Base-by-base conservation (phyloP, 2,329 filamentous ascomycete species). In the Zymoseptoria crescenta region DNA sequence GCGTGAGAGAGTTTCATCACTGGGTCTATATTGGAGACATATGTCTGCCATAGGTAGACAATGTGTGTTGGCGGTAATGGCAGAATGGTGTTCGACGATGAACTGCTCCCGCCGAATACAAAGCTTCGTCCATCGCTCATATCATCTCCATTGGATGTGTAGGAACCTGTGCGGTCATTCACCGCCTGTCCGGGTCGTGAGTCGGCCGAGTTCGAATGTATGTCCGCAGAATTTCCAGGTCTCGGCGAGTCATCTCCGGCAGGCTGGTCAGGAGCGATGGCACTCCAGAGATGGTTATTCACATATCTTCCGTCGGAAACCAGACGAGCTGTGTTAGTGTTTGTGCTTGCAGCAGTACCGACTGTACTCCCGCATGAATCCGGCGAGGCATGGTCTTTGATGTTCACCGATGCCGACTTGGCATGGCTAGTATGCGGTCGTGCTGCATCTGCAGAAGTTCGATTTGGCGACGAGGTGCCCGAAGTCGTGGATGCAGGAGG, bases 31-130 rank as follows among this genome's bases (percentile, higher is more conserved):
- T 89, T 85, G 54, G 89, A 84, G 5, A 91, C 75, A 64, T 87
- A 91, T 8, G 84, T 77, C 69, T 91, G 86, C 89, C 89, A 93
- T 4, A 93, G 78, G 55, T 81, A 80, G 67, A 89, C 85, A 27
- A 88, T 82, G 49, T 72, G 69, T 9, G 57, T 64, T 9, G 62
- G 59, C 16, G 60, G 56, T 28, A 61, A 56, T 19, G 20, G 8
- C 13, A 9, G 8, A n/a, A 54, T 56, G n/a, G 56, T 4, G 5
- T 66, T 54, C n/a, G 60, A 59, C 56, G 67, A 64, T 28, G 56
- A 52, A 21, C 53, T 16, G 27, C 41, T 52, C 54, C 57, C 49
- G 29, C 56, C 60, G 50, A 68, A 68, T 20, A 68, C 49, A 51
- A 68, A 68, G 56, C 62, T 64, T n/a, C 60, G 59, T n/a, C 62